Base-by-base conservation (phyloP, 2,329 filamentous ascomycete genomes). In the Ceratocystis cacaofunesta region DNA sequence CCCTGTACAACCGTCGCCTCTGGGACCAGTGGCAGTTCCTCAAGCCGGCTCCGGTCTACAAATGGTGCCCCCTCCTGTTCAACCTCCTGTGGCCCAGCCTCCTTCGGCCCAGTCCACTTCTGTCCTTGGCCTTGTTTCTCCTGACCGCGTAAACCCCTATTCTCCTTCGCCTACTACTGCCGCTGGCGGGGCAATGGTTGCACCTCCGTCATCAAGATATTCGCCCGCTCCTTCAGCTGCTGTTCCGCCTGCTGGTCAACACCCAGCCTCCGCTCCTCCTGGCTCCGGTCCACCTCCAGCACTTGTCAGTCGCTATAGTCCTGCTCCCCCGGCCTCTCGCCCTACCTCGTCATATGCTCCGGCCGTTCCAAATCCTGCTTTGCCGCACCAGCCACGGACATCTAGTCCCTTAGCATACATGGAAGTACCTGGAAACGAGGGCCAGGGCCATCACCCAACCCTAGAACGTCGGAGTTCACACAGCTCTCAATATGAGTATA, bases 321-420 rank as follows among this genome's bases (percentile, higher is more conserved):
- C 79, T 2, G 78, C 76, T 0, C 79, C 78, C 0, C 70, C 75
- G 7, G 70, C 70, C 22, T 72, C 75, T 5, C 77, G 80, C 12
- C 73, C 76, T 1, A 73, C 75, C n/a, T 76, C 73, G 58, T 79
- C 81, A 19, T 77, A 76, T 19, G 74, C 72, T 30, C 70, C 75
- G 5, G 74, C 73, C 22, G 72, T 75, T 0, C 73, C 78, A 7
- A 77, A 79, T 30, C 75, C 81, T 15, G 73, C 78, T 46, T 74
- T 85, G 50, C 76, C 82, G 60, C 83, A 86, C 70, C 79, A 84
- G 68, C 84, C 85, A 7, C 77, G 85, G 68, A 87, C 85, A 1
- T 87, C 84, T 1, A 87, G 85, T 69, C 85, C 85, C 0, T 73
- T 87, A 67, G 84, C 84, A 5, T 83, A 87, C 69, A 86, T 85